Percentiles rank a stretch among this genome's conserved stretches.
Evolutionary conservation across 805 yeast genomes (phyloP).

Genomic region (Candida krabiensis): DNA sequence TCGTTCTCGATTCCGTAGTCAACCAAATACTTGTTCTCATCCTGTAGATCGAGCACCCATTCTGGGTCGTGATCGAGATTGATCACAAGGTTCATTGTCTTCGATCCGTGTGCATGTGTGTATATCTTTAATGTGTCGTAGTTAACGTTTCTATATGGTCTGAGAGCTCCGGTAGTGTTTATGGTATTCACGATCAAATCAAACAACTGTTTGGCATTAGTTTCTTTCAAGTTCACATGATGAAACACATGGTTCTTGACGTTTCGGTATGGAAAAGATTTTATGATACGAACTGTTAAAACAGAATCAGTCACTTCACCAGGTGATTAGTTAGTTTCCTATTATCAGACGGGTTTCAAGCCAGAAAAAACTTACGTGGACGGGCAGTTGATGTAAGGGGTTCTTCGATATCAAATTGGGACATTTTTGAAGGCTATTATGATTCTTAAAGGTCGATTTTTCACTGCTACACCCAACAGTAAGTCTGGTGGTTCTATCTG

Average conservation of each 20-base stretch:
- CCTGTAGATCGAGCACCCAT: conserved; percentile 55
- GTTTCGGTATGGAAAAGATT: conserved; percentile 89
- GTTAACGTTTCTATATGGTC: conserved; percentile 79
- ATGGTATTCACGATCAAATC: conserved; percentile 47
- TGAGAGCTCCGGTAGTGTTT: conserved; percentile 58
- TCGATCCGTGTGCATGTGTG: conserved; percentile 93
- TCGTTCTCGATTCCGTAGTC: conserved; percentile 75
- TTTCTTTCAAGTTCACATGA: conserved; percentile 65
- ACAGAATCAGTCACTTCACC: conserved; percentile 68
- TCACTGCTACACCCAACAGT: no score
- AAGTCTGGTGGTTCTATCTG: no score
- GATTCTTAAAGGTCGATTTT: no score
- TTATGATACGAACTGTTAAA: conserved; percentile 81
- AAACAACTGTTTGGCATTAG: conserved; percentile 65
- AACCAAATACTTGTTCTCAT: conserved; percentile 41
- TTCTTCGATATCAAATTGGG: conserved; percentile 48
- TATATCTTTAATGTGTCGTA: conserved; percentile 82
- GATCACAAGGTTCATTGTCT: conserved; percentile 88
- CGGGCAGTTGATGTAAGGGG: conserved; percentile 79
- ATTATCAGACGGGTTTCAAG: neutral
- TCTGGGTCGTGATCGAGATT: conserved; percentile 83
- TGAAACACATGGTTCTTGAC: conserved; percentile 73
- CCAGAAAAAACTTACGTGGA: conserved; percentile 46
- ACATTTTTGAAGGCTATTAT: conserved; percentile 5
- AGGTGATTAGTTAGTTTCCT: conserved; percentile 1